Base-by-base conservation (phyloP, 2,329 filamentous ascomycete genomes). In the Colletotrichum theobromicola region DNA sequence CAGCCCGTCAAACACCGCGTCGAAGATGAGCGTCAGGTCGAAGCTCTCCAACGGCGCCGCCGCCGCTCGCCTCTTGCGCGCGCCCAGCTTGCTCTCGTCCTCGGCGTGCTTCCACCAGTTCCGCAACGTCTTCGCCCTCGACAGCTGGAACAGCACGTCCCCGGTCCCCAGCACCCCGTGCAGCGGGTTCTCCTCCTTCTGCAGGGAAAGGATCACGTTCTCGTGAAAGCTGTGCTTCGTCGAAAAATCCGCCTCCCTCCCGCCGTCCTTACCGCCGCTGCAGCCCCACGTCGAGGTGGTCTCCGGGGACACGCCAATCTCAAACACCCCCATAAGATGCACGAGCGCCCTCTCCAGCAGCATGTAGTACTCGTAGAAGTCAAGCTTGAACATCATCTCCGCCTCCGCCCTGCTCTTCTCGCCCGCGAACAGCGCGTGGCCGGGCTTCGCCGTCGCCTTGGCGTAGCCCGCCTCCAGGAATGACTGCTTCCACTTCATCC, bases 281-380 rank as follows among this genome's bases (percentile, higher is more conserved):
- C 8, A 57, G 61, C 69, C 63, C 50, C 74, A 37, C 28, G 34
- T 24, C 30, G 24, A n/a, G 67, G 32, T 35, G 9, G 26, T 78
- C 77, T 8, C 84, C 82, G 0, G 85, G 82, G 1, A 94, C 85
- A 94, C 85, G 0, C 81, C 80, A 7, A 94, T 86, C 9, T 89
- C 91, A 73, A 92, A 93, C 0, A 94, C 88, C 1, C 87, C 88
- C n/a, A 94, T 88, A 1, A 94, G 84, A 61, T 93, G 89, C 2
- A 94, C 92, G 9, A 95, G 86, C 0, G 92, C 93, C 34, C 93
- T 90, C 83, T 95, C 93, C 8, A 95, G 88, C 42, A 94, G 88
- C 66, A 91, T 90, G 84, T 95, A 95, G 81, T 93, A 95, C 79
- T 95, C 93, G 82, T 94, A 92, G 76, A 95, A 95, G 79, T 95